These are phyloP conservation scores for Pyrenophora graminea DNA, from an alignment of 2,329 filamentous ascomycete genomes.

Conservation along the genomic window DNA sequence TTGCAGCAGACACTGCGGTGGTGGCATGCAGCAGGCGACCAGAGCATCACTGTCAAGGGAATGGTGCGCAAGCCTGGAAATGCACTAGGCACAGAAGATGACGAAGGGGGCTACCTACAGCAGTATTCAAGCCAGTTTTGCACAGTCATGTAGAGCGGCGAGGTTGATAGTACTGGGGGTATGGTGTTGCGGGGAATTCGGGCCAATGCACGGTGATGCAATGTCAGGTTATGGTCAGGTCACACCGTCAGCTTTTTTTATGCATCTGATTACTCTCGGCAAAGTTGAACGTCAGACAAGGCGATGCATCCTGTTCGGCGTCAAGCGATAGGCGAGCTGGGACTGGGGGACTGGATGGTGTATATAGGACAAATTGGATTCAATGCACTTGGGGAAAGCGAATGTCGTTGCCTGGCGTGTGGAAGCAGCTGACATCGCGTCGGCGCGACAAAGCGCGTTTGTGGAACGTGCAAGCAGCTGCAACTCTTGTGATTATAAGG, in stretches of 20 bases:
- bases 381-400: background rate
- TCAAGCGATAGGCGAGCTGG: background rate
- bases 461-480: slow-evolving; percentile 8
- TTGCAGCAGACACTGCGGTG: slow-evolving; percentile 78
- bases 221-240: slow-evolving; percentile 38
- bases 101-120: slow-evolving; percentile 78
- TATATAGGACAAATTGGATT: slow-evolving; percentile 1
- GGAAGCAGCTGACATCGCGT: slow-evolving; percentile 34
- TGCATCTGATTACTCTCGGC: slow-evolving; percentile 9
- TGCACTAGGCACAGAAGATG: slow-evolving; percentile 63
- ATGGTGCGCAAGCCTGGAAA: slow-evolving; percentile 62
- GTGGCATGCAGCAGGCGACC: slow-evolving; percentile 90
- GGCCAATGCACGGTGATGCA: slow-evolving; percentile 25
- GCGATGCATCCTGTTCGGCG: background rate
- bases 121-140: slow-evolving; percentile 54
- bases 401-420: background rate
- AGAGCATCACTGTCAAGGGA: slow-evolving; percentile 76
- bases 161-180: background rate
- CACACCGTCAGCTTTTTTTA: slow-evolving; percentile 34
- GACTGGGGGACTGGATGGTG: background rate
- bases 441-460: slow-evolving; percentile 18
- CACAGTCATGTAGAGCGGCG: slow-evolving; percentile 47
- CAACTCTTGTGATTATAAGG: background rate
- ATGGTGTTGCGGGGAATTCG: slow-evolving; percentile 16
- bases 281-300: background rate